These are phyloP conservation scores for Lycium barbarum DNA, from an alignment of 257 asterid species.

Conservation along the genomic window DNA sequence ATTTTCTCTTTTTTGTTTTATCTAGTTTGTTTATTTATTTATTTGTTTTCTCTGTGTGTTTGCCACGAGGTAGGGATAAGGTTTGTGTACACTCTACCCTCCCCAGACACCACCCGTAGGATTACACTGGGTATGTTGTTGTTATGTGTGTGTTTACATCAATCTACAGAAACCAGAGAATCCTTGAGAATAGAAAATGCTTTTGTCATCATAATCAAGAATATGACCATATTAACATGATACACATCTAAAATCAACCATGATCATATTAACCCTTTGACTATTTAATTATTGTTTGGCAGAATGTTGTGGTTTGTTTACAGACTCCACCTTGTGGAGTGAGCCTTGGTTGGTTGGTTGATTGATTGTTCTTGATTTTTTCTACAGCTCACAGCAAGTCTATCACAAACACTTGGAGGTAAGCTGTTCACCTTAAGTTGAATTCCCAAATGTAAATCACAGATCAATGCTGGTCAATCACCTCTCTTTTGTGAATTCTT, in stretches of 20 bases:
- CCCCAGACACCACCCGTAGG: no score
- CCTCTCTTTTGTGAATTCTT: neutral
- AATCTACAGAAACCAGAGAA: neutral
- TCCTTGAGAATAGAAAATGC: neutral
- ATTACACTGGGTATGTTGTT: no score
- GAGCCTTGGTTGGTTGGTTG: neutral
- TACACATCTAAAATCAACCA: neutral
- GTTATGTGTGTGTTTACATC: neutral
- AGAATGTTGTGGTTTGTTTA: neutral
- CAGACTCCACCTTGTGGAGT: neutral
- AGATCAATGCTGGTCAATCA: neutral
- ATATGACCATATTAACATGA: neutral
- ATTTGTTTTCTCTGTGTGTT: neutral
- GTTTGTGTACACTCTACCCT: no score
- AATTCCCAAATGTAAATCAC: neutral
- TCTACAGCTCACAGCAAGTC: neutral
- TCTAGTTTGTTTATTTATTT: no score
- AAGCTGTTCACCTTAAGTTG: neutral
- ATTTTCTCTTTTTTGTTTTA: neutral
- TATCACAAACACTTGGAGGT: neutral
- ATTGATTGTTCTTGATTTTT: neutral
- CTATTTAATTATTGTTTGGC: neutral
- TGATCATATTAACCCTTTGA: neutral
- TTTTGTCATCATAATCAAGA: no score
- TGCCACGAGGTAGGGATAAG: no score